Evolutionary conservation across 176 grass and related monocot species (phyloP), one percentile per base, ranked within the genome.

Genomic region (Carex cristatella): DNA sequence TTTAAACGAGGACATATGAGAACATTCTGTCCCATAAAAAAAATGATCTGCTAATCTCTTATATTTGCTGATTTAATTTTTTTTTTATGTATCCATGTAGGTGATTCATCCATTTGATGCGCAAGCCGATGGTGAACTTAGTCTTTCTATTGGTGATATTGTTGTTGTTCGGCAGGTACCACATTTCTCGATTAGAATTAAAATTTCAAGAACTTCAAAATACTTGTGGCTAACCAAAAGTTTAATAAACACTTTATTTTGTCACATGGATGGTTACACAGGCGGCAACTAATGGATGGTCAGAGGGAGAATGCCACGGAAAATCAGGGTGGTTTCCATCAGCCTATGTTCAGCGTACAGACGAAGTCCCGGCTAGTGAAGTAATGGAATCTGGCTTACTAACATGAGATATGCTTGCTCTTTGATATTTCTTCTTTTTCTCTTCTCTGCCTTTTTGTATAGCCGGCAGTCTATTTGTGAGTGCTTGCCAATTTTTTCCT

Each of bases 281-380:
- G 97, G 88, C 88, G 78, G 81, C 91, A 1, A 31, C 85, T 72
- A 95, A 99, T 10, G 97, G 97, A 69, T 99, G 97, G 97, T 95
- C 91, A 9, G 93, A 99, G 88, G 97, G 97, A 55, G 97, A 99
- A 83, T 94, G 91, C 85, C 91, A 94, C 15, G 91, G 93, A 77
- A 99, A 92, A 85, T 82, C 84, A 79, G 97, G 97, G 53, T 99
- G 97, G 97, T 99, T 99, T 85, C 97, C 97, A 85, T 99, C 97
- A 5, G 91, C 97, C 59, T 99, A 99, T 73, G 85, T 99, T 68
- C 83, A 90, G 85, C 78, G 10, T 70, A 90, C 93, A 85, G 97
- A 94, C 87, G 88, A 95, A 86, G 91, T 91, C 71, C 91, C 88
- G 61, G 93, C 90, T 87, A 95, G 81, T 60, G 87, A 94, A 92